A percentile compares a stretch with the other conserved stretches of the same genome.
These are phyloP conservation scores for Panellus pusillus DNA, from an alignment of 768 basidiomycete genomes.

Conservation along the genomic window DNA sequence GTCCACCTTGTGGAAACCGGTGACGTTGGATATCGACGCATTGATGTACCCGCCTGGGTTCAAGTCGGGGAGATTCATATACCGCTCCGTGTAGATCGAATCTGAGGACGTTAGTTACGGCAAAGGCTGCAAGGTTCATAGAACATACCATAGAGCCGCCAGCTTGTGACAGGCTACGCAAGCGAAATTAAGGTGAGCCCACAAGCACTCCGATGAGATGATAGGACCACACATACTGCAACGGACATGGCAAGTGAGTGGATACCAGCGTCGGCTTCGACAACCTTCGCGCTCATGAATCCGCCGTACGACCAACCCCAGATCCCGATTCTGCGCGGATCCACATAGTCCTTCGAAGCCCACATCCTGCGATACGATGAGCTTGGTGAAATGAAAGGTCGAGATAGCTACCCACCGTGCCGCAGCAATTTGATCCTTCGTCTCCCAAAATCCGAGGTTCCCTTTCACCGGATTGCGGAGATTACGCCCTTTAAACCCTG, in stretches of 20 bases:
- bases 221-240: constrained; percentile 55
- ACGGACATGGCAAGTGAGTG: constrained; percentile 91
- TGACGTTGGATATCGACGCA: constrained; percentile 85
- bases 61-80: constrained; percentile 81
- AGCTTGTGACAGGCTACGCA: constrained; percentile 79
- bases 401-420: constrained; percentile 59
- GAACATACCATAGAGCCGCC: constrained; percentile 72
- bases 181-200: constrained; percentile 12
- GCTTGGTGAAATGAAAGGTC: constrained; percentile 6
- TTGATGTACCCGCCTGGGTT: constrained; percentile 90
- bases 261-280: constrained; percentile 86
- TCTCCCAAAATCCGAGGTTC: constrained; percentile 88
- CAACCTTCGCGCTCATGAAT: constrained; percentile 91
- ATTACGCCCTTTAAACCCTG: constrained; percentile 84
- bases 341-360: constrained; percentile 87
- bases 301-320: constrained; percentile 99
- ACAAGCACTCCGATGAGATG: not conserved
- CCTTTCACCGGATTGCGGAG: constrained; percentile 87
- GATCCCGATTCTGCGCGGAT: constrained; percentile 84
- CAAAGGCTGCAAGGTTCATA: not conserved
- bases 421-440: constrained; percentile 84
- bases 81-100: constrained; percentile 96
- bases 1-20: constrained; percentile 77
- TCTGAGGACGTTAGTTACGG: constrained; percentile 44
- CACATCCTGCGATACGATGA: constrained; percentile 58